Base-by-base conservation (phyloP, 441 rosid genomes). In the Isatis lusitanica region DNA sequence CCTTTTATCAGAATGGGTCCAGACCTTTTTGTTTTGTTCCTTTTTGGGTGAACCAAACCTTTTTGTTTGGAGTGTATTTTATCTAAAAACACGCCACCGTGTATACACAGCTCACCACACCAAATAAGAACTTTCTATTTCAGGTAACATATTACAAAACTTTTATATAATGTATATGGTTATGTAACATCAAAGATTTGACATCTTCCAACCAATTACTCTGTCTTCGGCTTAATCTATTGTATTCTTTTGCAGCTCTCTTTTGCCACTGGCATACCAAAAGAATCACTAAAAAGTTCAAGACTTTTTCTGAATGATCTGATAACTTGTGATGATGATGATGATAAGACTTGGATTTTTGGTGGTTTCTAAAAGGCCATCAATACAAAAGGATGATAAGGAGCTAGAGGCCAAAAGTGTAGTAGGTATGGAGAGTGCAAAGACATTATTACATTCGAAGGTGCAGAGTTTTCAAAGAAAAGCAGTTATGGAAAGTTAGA, bases 341-440 rank as follows among this genome's bases (percentile, higher is more conserved):
- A 44, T 65, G 71, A 76, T 64, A 70, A 57, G 55, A 21, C 53
- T 64, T 69, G 17, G n/a, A 21, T 1, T 16, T 67, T 51, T 68
- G 64, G 70, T 75, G 79, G 59, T 44, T 66, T 39, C 8, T 18
- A 33, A 0, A 30, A 52, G 31, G 18, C 62, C 63, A 52, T 61
- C 42, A 24, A 69, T 62, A 55, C 43, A 60, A 42, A 26, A 47
- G 13, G 68, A 51, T 70, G 53, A 35, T 44, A 44, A 66, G 73
- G 38, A 75, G 60, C 21, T 70, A 76, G 24, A 63, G 7, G 60
- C 66, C 79, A 76, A 47, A 70, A 63, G 53, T 21, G 43, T 64
- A 70, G 71, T 76, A 76, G 75, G 79, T 76, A 56, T 62, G 74
- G 68, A 46, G 53, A 68, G 36, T 35, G 58, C 42, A 52, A 53